Percentiles rank a stretch among this genome's conserved stretches.
Conservation (phyloP, 257 asterid species). For the Solanum megistacrolobum region DNA sequence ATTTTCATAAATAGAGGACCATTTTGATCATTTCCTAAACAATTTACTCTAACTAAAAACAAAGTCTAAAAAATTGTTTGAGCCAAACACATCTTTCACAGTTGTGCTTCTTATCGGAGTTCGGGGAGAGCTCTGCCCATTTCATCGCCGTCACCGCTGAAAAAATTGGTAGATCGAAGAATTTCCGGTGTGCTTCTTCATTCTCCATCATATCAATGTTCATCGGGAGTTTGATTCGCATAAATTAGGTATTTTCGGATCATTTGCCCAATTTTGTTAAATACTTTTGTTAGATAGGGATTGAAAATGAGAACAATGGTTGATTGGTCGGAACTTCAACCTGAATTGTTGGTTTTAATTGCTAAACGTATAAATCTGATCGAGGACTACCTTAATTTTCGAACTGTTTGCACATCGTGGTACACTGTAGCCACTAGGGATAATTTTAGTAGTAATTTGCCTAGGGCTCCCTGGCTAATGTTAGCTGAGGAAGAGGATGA, state of each 20-base stretch:
- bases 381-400: not conserved
- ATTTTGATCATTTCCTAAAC: not conserved
- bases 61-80: not conserved
- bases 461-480: not conserved
- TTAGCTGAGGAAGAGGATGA: not conserved
- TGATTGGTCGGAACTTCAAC: not conserved
- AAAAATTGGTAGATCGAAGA: not conserved
- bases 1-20: not conserved
- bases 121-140: not conserved
- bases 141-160: not conserved
- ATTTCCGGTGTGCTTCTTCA: not conserved
- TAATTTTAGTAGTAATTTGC: not conserved
- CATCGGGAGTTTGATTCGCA: not conserved
- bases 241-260: not conserved
- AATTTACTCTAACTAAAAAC: not conserved
- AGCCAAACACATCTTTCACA: not conserved
- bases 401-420: not conserved
- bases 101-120: not conserved
- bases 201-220: not conserved
- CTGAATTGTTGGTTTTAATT: not conserved
- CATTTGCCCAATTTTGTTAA: not conserved
- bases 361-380: not conserved
- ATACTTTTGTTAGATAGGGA: not conserved
- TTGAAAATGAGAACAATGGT: not conserved
- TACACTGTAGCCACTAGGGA: not conserved